Evolutionary conservation across 2,329 filamentous ascomycete genomes (phyloP), one percentile per base, ranked within the genome.

Genomic region (Clonostachys chloroleuca): DNA sequence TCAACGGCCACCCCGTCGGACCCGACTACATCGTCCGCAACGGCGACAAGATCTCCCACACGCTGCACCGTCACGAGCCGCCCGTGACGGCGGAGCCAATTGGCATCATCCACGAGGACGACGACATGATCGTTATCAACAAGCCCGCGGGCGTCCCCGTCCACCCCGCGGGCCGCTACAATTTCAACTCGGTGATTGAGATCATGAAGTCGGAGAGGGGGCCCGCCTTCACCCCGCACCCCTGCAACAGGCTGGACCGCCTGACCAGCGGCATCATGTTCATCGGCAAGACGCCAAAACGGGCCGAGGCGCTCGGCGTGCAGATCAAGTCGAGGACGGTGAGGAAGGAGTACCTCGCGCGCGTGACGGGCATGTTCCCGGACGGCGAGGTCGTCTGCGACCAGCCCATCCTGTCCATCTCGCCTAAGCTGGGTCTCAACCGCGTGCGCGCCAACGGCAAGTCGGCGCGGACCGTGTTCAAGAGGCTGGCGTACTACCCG

Each of bases 261-360:
- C 72, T 99, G 57, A 99, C 94, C 0, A 96, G 90, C 57, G 94
- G 94, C 43, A 88, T 99, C 62, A 97, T 99, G 92, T 99, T 99
- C 65, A 84, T 99, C 56, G 94, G 87, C 30, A 99, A 99, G 69
- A 84, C 89, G 52, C 77, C 84, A 36, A 81, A 83, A 58, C 89
- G 88, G 0, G 92, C 94, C 1, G 89, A 92, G 53, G 75, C 76
- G 34, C 78, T 99, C 55, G 83, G 85, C 47, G 70, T 77, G 40
- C 87, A 96, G 65, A 89, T 99, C 49, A 80, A 83, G 54, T 80
- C 79, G 6, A 80, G 94, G 35, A 92, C 86, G 1, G 89, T 99
- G 36, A 84, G 90, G 56, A 99, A 99, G 64, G 94, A 99, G 65
- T 99, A 99, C 60, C 76, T 99, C 20, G 92, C 92, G 4, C 80